These are phyloP conservation scores for Aspergillus funiculosus DNA, from an alignment of 495 filamentous ascomycete species.

Conservation along the genomic window DNA sequence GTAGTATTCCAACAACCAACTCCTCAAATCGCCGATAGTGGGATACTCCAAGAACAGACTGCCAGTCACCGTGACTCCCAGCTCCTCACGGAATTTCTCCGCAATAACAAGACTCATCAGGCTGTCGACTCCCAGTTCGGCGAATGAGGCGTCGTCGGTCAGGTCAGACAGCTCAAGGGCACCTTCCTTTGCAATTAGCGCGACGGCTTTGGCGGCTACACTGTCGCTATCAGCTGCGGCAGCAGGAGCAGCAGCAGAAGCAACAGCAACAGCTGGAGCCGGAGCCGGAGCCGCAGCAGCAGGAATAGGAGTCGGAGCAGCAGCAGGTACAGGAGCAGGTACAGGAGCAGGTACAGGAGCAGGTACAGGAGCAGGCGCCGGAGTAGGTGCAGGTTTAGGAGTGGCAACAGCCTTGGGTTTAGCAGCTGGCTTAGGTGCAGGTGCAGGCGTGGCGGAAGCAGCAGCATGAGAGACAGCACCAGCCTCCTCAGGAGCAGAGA, in stretches of 20 bases:
- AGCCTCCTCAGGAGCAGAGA: slow-evolving; percentile 13
- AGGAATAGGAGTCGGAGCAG: neutral
- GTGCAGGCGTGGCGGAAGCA: neutral
- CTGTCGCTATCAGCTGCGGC: neutral
- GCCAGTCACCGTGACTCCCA: slow-evolving; percentile 30
- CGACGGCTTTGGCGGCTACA: neutral
- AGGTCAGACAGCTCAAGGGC: slow-evolving; percentile 21
- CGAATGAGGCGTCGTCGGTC: slow-evolving; percentile 32
- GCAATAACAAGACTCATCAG: slow-evolving; percentile 44
- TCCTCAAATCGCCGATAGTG: slow-evolving; percentile 31
- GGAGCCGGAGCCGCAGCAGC: neutral
- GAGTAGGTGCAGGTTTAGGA: neutral
- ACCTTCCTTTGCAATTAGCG: slow-evolving; percentile 23
- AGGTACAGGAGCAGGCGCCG: neutral
- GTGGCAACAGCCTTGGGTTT: neutral
- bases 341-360: neutral
- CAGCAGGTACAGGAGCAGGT: neutral
- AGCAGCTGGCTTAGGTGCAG: neutral
- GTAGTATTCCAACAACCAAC: slow-evolving; percentile 20
- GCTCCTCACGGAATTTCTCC: slow-evolving; percentile 26
- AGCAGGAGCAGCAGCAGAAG: neutral
- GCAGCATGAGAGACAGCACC: neutral
- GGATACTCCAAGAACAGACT: slow-evolving; percentile 36
- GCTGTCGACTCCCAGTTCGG: slow-evolving; percentile 48
- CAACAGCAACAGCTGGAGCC: neutral